A percentile compares a stretch with the other conserved stretches of the same genome.
These are phyloP conservation scores for Xylariomycetidae sp. DNA, from an alignment of 2,329 filamentous ascomycete genomes.

Conservation along the genomic window DNA sequence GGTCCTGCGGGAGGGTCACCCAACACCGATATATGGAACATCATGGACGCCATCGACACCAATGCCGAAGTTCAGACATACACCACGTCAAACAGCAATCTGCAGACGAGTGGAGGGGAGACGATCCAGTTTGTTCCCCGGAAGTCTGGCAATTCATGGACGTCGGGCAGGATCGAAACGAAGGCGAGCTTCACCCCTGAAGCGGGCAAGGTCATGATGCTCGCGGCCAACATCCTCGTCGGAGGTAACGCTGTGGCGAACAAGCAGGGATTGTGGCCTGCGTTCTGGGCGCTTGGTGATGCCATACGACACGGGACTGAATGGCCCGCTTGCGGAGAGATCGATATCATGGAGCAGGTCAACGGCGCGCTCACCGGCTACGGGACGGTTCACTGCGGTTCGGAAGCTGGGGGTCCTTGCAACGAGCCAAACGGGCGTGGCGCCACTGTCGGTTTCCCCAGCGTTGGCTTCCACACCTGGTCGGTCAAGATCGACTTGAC, in stretches of 20 bases:
- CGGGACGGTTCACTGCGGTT: slow-evolving; percentile 50
- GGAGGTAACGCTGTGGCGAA: slow-evolving; percentile 32
- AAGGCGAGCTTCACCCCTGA: slow-evolving; percentile 41
- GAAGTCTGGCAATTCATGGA: slow-evolving; percentile 41
- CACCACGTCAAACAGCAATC: slow-evolving; percentile 38
- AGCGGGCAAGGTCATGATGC: slow-evolving; percentile 39
- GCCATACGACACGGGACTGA: slow-evolving; percentile 39
- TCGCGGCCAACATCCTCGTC: slow-evolving; percentile 43
- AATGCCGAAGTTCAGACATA: slow-evolving; percentile 52
- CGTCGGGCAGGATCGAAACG: slow-evolving; percentile 51
- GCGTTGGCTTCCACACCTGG: slow-evolving; percentile 44
- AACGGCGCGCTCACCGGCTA: slow-evolving; percentile 43
- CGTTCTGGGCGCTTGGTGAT: slow-evolving; percentile 54
- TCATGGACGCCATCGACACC: slow-evolving; percentile 34
- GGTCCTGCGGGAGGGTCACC: slow-evolving; percentile 21
- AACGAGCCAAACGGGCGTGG: slow-evolving; percentile 44
- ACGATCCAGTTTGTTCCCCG: slow-evolving; percentile 49
- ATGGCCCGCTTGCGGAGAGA: slow-evolving; percentile 52
- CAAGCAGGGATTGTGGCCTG: slow-evolving; percentile 55
- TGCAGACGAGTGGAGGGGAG: slow-evolving; percentile 45
- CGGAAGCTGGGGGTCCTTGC: slow-evolving; percentile 41
- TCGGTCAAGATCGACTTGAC: slow-evolving; percentile 46
- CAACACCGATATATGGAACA: slow-evolving; percentile 19
- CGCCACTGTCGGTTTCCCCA: slow-evolving; percentile 29
- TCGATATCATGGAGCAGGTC: slow-evolving; percentile 54